Percentiles rank a stretch among this genome's conserved stretches.
These are phyloP conservation scores for Mortierella polycephala DNA, from an alignment of 371 early-diverging fungal genomes.

Conservation along the genomic window DNA sequence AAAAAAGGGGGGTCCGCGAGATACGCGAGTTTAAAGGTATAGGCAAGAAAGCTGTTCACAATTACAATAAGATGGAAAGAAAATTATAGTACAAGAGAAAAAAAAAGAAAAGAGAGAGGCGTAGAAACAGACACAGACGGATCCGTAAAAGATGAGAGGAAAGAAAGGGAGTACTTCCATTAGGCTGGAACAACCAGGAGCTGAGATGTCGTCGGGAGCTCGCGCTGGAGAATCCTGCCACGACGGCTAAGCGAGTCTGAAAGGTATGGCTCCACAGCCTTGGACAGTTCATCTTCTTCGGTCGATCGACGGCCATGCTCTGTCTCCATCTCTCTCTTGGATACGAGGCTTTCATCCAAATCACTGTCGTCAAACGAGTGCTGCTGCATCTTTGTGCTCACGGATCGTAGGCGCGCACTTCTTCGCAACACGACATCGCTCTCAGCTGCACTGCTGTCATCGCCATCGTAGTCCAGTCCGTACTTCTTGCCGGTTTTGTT, in stretches of 20 bases:
- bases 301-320: slow-evolving; percentile 53
- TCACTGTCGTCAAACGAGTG: slow-evolving; percentile 16
- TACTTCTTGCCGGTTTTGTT: slow-evolving; percentile 20
- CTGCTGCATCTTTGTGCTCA: slow-evolving; percentile 13
- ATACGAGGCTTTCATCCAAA: slow-evolving; percentile 5
- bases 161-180: background rate
- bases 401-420: slow-evolving; percentile 12
- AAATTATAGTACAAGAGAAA: slow-evolving; percentile 3
- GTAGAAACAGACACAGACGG: background rate
- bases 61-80: too few species aligned
- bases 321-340: slow-evolving; percentile 42
- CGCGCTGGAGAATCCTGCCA: slow-evolving; percentile 29
- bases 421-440: slow-evolving; percentile 30
- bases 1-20: too few species aligned
- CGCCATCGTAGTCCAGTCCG: slow-evolving; percentile 42
- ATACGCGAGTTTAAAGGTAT: too few species aligned
- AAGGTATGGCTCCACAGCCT: slow-evolving; percentile 50
- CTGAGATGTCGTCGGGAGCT: slow-evolving; percentile 26
- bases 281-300: slow-evolving; percentile 49
- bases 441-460: slow-evolving; percentile 49
- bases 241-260: slow-evolving; percentile 52
- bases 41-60: too few species aligned
- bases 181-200: slow-evolving; percentile 28
- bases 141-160: background rate
- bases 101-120: slow-evolving; percentile 6